Evolutionary conservation across 1,284 basidiomycete species (phyloP).

Genomic region (Ceratobasidium sp.): DNA sequence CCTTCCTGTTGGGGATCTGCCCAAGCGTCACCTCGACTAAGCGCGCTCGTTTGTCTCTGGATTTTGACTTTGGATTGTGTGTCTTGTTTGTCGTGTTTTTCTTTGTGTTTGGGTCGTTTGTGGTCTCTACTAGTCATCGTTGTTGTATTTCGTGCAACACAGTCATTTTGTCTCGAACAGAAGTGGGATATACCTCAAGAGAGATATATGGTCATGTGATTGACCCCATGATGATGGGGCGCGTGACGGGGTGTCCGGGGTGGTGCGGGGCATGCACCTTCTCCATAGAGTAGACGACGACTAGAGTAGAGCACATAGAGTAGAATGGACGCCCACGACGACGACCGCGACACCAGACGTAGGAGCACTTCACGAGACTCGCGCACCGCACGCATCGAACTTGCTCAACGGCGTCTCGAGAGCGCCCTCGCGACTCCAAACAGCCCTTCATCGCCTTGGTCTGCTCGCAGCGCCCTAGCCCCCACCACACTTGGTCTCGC

Average conservation of each 20-base stretch:
- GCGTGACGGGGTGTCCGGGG: constrained; percentile 37
- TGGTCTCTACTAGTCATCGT: background rate
- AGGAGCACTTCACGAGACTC: constrained; percentile 37
- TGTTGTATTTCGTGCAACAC: background rate
- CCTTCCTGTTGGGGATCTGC: constrained; percentile 40
- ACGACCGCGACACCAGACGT: constrained; percentile 24
- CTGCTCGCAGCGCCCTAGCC: constrained; percentile 29
- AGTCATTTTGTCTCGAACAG: constrained; percentile 16
- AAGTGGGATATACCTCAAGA: background rate
- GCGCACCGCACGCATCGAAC: constrained; percentile 39
- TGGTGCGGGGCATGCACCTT: constrained; percentile 1
- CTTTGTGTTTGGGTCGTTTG: constrained; percentile 8
- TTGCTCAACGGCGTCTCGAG: constrained; percentile 46
- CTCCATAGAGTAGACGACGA: constrained; percentile 34
- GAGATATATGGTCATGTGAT: constrained; percentile 16
- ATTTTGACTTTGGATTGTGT: no score
- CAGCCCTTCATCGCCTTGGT: constrained; percentile 47
- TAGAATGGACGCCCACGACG: constrained; percentile 41
- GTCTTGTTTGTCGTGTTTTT: background rate
- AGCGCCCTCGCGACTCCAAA: constrained; percentile 45
- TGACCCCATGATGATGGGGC: constrained; percentile 31
- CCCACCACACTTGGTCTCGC: constrained; percentile 16
- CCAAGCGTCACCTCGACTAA: no score
- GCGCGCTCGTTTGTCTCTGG: no score
- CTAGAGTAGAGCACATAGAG: constrained; percentile 41